Conservation (phyloP, 169 alveolate genomes). For the Eimeria tenella region DNA sequence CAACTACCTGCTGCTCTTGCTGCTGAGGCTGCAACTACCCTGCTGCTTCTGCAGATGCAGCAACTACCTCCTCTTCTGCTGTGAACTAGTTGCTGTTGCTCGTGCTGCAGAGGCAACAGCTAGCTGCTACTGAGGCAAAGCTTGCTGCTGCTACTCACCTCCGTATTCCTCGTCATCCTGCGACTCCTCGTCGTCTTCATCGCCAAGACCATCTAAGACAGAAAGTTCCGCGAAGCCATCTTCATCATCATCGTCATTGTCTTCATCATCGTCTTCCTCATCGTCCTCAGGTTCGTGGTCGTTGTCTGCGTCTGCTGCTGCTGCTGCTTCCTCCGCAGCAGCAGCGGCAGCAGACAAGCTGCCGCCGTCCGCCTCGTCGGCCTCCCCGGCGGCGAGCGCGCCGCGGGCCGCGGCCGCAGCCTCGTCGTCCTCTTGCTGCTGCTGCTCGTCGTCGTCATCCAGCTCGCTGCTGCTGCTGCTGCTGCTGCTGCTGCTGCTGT, state of each 20-base stretch:
- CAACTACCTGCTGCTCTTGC: too few species aligned
- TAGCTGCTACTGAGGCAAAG: too few species aligned
- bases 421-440: neutral
- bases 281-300: constrained; percentile 22
- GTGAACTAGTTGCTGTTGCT: too few species aligned
- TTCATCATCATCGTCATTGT: constrained; percentile 34
- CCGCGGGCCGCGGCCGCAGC: neutral
- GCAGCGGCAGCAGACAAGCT: neutral
- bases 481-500: constrained; percentile 14
- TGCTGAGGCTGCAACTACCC: too few species aligned
- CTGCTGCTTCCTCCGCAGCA: constrained; percentile 13
- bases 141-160: too few species aligned
- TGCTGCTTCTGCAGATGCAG: too few species aligned
- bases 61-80: too few species aligned
- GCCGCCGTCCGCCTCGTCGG: neutral
- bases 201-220: constrained; percentile 23
- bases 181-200: constrained; percentile 38
- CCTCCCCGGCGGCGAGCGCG: neutral
- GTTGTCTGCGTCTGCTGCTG: neutral
- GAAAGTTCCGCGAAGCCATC: constrained; percentile 20
- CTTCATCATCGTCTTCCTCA: constrained; percentile 53
- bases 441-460: neutral
- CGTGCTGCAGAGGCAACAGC: too few species aligned
- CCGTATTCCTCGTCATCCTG: constrained; percentile 52
- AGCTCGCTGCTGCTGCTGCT: neutral